These are phyloP conservation scores for Zygnema circumcarinatum DNA, from an alignment of 139 green algal genomes.

Conservation along the genomic window DNA sequence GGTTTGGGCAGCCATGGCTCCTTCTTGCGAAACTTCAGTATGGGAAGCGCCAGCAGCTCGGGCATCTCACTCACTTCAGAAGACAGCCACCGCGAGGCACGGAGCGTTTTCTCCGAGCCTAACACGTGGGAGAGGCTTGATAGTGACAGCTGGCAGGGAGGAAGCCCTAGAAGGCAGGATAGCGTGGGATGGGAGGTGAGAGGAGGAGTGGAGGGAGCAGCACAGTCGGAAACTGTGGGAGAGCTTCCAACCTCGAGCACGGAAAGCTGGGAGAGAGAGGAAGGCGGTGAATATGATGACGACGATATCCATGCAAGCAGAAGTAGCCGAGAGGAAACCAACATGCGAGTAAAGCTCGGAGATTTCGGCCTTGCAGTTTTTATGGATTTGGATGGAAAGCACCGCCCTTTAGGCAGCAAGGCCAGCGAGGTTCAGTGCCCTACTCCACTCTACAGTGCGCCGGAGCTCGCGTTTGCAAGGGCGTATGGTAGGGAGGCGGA, in stretches of 20 bases:
- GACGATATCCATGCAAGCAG: not conserved
- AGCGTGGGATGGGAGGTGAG: no score
- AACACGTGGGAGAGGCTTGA: not conserved
- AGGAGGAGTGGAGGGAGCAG: not conserved
- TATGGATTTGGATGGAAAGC: slow-evolving; percentile 68
- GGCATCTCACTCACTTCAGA: not conserved
- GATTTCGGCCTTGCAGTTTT: slow-evolving; percentile 27
- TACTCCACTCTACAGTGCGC: slow-evolving; percentile 40
- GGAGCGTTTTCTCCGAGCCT: not conserved
- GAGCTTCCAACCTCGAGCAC: not conserved
- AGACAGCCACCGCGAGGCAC: not conserved
- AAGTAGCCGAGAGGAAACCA: not conserved
- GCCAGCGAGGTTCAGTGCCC: slow-evolving; percentile 19
- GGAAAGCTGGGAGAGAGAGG: not conserved
- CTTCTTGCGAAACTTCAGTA: not conserved
- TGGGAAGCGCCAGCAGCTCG: not conserved
- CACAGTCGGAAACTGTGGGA: not conserved
- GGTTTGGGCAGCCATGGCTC: not conserved
- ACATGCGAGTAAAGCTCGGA: slow-evolving; percentile 8
- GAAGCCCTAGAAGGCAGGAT: no score
- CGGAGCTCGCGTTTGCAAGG: slow-evolving; percentile 17
- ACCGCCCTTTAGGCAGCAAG: slow-evolving; percentile 22
- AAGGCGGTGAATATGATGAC: not conserved
- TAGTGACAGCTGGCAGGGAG: not conserved
- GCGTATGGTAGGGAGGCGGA: slow-evolving; percentile 17